Evolutionary conservation across 2,329 filamentous ascomycete genomes (phyloP), one percentile per base, ranked within the genome.

Genomic region (Raffaelea deltoideospora): DNA sequence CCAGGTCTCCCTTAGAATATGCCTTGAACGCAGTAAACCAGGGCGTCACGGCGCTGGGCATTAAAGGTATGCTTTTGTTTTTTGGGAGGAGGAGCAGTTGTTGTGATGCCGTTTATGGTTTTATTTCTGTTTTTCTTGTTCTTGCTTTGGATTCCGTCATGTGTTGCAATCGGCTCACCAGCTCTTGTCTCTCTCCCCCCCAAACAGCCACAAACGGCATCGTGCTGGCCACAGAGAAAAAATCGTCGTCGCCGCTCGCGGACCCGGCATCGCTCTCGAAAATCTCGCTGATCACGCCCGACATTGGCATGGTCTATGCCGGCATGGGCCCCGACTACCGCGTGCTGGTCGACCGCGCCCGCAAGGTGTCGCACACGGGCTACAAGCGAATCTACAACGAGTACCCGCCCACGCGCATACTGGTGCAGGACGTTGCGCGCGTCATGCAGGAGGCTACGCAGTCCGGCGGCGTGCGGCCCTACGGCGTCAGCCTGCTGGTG

Each of bases 361-460:
- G 90, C 56, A 98, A 96, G 64, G 90, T 95, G 48, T 94, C 87
- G 39, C 90, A 98, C 65, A 93, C 90, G 33, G 81, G 79, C 59
- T 98, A 98, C 77, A 98, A 98, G 76, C 85, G 90, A 60, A 87
- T 98, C 67, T 98, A 98, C 71, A 98, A 98, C 65, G 90, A 98
- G 66, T 98, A 98, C 66, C 90, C 90, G n/a, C 90, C 90, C 6
- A 98, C 90, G 39, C 79, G 90, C 59, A 98, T 98, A 79, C 74
- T 98, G 64, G 90, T 98, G 39, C 90, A 98, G 63, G 90, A 98
- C 53, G 87, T 98, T 40, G 90, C 90, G 41, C 76, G 86, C 46
- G 88, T 96, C 48, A 95, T 98, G 79, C 90, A 98, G 64, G 90
- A 98, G 64, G 90, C 90, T 43, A 98, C 90, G 42, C 90, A 98